Base-by-base conservation (phyloP, 441 rosid species). In the Gossypium gossypioides region DNA sequence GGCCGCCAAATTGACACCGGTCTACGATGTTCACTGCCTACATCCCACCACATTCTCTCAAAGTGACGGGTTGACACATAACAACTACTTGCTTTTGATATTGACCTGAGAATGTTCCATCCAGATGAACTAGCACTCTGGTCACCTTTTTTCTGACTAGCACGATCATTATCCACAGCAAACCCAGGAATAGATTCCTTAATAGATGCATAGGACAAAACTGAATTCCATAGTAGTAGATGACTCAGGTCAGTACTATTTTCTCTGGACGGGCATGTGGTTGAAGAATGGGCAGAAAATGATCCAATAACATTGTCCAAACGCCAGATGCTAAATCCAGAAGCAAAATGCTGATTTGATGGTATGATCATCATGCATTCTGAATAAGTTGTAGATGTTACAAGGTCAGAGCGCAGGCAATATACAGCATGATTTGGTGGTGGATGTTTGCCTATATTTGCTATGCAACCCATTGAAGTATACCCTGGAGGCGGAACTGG, bases 1-100 rank as follows among this genome's bases (percentile, higher is more conserved):
- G 99, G 99, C 80, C 99, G 84, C 99, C 99, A 96, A 83, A 96
- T 85, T 71, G 99, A 96, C 72, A 91, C 87, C 9, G 99, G 92
- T 70, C 93, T 79, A 67, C 96, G 90, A 52, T 85, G 82, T 71
- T 92, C 99, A 81, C 91, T 83, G 71, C 99, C 99, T 80, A 87
- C 91, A 85, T 93, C 97, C 97, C 96, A 91, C 99, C 99, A 96
- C 69, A 96, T 84, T 84, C 98, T 91, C 87, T 93, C 97, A 75
- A 96, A 96, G 78, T 91, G 88, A 72, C 96, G 90, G 66, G 96
- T 91, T 52, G 98, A 88, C 74, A 89, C 69, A 72, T 83, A 91
- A 76, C 75, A 86, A 73, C 82, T 86, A 69, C 86, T 83, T 79
- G 89, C 82, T 84, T 82, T 90, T 22, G 97, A 86, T 80, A 93